Conservation (phyloP, 345 rosid species). For the Acer campestre region DNA sequence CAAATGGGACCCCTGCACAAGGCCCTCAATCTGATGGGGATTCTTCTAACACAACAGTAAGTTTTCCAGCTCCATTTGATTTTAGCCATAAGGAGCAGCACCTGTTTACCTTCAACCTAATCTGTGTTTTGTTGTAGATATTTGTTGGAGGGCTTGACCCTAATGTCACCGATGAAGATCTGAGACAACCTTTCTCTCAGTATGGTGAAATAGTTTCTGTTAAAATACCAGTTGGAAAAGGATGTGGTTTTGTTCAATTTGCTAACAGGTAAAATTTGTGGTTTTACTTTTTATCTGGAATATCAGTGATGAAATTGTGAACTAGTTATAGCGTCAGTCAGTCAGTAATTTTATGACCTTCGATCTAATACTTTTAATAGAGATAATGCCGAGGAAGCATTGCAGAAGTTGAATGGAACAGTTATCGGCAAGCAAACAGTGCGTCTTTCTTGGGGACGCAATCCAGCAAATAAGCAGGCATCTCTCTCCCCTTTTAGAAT, state of each 20-base stretch:
- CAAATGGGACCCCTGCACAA: conserved; percentile 59
- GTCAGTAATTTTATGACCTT: background rate
- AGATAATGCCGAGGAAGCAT: conserved; percentile 86
- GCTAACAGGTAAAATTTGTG: conserved; percentile 61
- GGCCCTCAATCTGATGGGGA: conserved; percentile 67
- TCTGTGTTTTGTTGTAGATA: conserved; percentile 54
- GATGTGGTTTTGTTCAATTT: conserved; percentile 95
- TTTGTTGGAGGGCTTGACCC: conserved; percentile 98
- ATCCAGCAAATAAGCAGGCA: conserved; percentile 79
- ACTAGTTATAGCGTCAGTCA: conserved; percentile 9
- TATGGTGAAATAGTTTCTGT: conserved; percentile 89
- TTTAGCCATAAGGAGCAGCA: conserved; percentile 19
- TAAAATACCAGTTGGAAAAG: conserved; percentile 87
- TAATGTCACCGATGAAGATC: conserved; percentile 81
- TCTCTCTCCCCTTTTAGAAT: background rate
- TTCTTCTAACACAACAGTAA: conserved; percentile 84
- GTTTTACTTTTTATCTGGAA: conserved; percentile 10
- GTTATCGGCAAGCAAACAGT: conserved; percentile 71
- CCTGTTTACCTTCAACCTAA: conserved; percentile 21
- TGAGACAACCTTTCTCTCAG: conserved; percentile 75
- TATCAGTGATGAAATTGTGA: background rate
- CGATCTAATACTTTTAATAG: conserved; percentile 36
- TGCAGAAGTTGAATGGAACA: conserved; percentile 69
- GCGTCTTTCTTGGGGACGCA: conserved; percentile 89
- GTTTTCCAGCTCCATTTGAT: conserved; percentile 29